Evolutionary conservation across 192 early-diverging fungal species (phyloP).

Genomic region (Coemansia sp.): DNA sequence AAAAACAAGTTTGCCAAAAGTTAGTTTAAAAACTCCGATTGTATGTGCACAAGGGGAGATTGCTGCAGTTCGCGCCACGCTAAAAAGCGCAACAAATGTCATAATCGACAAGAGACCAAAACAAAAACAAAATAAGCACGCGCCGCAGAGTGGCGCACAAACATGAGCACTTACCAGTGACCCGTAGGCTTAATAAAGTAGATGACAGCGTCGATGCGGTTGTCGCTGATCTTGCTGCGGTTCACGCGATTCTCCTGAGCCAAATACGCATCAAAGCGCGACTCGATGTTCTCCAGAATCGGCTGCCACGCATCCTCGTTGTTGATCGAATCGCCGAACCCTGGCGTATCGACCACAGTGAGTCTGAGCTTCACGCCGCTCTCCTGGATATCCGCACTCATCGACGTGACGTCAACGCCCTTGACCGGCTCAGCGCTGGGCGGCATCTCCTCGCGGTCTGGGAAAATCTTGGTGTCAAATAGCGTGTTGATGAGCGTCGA

Average conservation of each 20-base stretch:
- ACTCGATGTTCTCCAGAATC: slow-evolving; percentile 92
- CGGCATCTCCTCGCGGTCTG: slow-evolving; percentile 72
- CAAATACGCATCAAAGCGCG: slow-evolving; percentile 89
- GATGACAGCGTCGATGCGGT: slow-evolving; percentile 90
- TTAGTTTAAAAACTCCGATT: too few relatives aligned
- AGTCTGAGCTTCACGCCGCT: slow-evolving; percentile 92
- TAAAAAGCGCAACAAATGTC: not conserved
- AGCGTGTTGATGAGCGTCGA: slow-evolving; percentile 97
- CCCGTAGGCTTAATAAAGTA: slow-evolving; percentile 98
- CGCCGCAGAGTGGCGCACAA: not conserved
- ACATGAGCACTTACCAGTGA: slow-evolving; percentile 62
- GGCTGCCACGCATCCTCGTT: slow-evolving; percentile 99
- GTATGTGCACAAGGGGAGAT: too few relatives aligned
- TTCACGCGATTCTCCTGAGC: slow-evolving; percentile 91
- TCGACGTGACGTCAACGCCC: slow-evolving; percentile 76
- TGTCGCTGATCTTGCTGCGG: slow-evolving; percentile 87
- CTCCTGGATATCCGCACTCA: slow-evolving; percentile 92
- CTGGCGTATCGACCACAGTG: slow-evolving; percentile 96
- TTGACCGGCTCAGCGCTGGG: slow-evolving; percentile 66
- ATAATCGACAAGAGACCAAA: not conserved
- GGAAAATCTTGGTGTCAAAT: slow-evolving; percentile 86
- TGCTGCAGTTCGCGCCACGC: not conserved
- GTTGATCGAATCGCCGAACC: slow-evolving; percentile 98
- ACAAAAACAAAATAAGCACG: slow-evolving; percentile 2
- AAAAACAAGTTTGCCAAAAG: not conserved